Evolutionary conservation across 2,329 filamentous ascomycete species (phyloP), one percentile per base, ranked within the genome.

Genomic region (Cercospora citrullina): DNA sequence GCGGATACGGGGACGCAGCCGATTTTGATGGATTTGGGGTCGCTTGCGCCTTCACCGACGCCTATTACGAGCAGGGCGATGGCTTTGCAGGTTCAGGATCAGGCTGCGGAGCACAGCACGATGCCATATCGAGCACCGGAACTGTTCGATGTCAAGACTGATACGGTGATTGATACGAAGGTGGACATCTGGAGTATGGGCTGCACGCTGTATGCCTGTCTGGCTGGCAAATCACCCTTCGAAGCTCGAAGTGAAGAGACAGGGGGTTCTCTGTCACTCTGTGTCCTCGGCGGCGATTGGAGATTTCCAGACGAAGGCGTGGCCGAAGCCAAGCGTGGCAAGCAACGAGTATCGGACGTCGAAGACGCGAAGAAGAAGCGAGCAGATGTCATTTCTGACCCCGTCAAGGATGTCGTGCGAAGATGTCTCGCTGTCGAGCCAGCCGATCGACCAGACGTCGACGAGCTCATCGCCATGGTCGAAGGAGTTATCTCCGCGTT

Each of bases 101-200:
- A 89, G 48, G 95, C 95, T 23, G 95, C 94, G 64, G 95, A 99
- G 80, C 94, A 98, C 84, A 94, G 90, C 72, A 99, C 95, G 48
- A 98, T 99, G 94, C 94, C 95, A 0, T 99, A 99, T 82, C 93
- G 95, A 68, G 95, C 95, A 1, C 95, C 95, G 0, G 95, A 99
- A 81, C 89, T 99, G 69, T 99, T 99, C 80, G 95, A 99, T 79
- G 95, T 98, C 66, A 96, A 96, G 81, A 97, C 93, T 3, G 94
- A 92, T 70, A 90, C 90, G 60, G 88, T 93, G 61, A 91, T 99
- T 76, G 95, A 98, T 80, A 96, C 94, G 12, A 97, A 97, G 79
- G 93, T 97, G 48, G 95, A 99, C 80, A 96, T 99, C 72, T 99
- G 95, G 95, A 96, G 92, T 16, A 83, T 99, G 23, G 95, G 95